Base-by-base conservation (phyloP, 2,329 filamentous ascomycete species). In the Nemania serpens region DNA sequence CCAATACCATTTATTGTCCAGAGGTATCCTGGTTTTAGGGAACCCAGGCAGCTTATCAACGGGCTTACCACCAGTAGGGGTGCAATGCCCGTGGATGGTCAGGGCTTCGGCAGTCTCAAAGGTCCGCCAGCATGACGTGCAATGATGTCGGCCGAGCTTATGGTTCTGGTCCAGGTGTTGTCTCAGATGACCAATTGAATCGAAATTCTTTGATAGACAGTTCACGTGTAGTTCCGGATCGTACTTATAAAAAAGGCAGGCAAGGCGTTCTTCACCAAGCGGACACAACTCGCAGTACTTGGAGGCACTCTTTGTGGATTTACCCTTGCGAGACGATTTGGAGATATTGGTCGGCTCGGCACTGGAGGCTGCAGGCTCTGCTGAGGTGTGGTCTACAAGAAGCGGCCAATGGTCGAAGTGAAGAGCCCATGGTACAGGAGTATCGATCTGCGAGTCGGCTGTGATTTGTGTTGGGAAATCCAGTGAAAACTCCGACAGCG, bases 1-100 rank as follows among this genome's bases (percentile, higher is more conserved):
- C 59, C 59, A 62, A 41, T 55, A 59, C 59, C 59, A 62, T 43
- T 62, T 62, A 22, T 55, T 42, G 12, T 59, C 59, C 7, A 2
- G 2, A 3, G 45, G 22, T 2, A 34, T 1, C 22, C 59, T 47
- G 5, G 47, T 62, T 12, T n/a, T 55, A 9, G 59, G 50, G 36
- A 62, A 62, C 3, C 3, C 10, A n/a, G 45, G 50, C 34, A 59
- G 3, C 3, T 25, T 10, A 13, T 61, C 49, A 4, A 61, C 59
- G 5, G 55, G 39, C 9, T 58, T 13, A 20, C 59, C 59, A 12
- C 59, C 59, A 1, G 29, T 61, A 3, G 49, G 50, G 11, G 25
- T 29, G 29, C 59, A 61, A 15, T 12, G 25, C 11, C 11, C 18
- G 13, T 61, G 59, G 25, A 11, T 42, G 25, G 18, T 39, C 33